Percentiles rank a stretch among this genome's conserved stretches.
Evolutionary conservation across 176 grass and related monocot genomes (phyloP).

Genomic region (Zea luxurians): DNA sequence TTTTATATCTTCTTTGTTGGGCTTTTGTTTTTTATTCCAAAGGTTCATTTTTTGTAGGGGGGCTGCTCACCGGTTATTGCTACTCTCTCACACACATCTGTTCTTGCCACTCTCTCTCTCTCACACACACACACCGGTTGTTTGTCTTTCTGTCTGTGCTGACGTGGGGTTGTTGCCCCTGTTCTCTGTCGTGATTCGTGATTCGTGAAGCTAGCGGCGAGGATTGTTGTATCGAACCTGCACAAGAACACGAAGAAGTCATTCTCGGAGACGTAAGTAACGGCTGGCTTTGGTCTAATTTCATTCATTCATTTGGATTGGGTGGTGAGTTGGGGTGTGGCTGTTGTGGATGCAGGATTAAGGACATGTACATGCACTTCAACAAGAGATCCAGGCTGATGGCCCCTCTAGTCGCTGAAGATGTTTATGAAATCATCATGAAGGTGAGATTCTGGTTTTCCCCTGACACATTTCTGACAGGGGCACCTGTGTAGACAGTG

Average conservation of each 20-base stretch:
- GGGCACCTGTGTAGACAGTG: not conserved
- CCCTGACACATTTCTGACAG: constrained; percentile 8
- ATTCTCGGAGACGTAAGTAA: constrained; percentile 85
- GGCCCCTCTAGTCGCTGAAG: constrained; percentile 83
- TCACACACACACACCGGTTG: too few relatives aligned
- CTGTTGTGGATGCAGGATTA: constrained; percentile 61
- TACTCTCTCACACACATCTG: too few relatives aligned
- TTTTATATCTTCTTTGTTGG: too few relatives aligned
- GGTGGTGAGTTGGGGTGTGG: not conserved
- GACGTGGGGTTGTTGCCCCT: not conserved
- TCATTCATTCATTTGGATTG: not conserved
- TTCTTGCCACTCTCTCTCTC: too few relatives aligned
- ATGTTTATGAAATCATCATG: constrained; percentile 91
- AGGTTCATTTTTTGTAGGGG: too few relatives aligned
- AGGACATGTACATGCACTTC: constrained; percentile 68
- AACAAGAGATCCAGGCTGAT: constrained; percentile 74
- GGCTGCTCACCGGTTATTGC: too few relatives aligned
- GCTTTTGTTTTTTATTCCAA: too few relatives aligned
- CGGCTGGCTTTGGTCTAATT: not conserved
- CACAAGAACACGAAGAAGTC: constrained; percentile 96
- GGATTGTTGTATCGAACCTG: constrained; percentile 93
- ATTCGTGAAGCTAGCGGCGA: constrained; percentile 67
- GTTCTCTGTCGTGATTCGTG: not conserved
- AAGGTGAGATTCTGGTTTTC: constrained; percentile 45
- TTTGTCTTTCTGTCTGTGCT: not conserved